phyloP scores from a whole-genome alignment of 2,329 filamentous ascomycete species.

The Exutisphaerella laricina region DNA sequence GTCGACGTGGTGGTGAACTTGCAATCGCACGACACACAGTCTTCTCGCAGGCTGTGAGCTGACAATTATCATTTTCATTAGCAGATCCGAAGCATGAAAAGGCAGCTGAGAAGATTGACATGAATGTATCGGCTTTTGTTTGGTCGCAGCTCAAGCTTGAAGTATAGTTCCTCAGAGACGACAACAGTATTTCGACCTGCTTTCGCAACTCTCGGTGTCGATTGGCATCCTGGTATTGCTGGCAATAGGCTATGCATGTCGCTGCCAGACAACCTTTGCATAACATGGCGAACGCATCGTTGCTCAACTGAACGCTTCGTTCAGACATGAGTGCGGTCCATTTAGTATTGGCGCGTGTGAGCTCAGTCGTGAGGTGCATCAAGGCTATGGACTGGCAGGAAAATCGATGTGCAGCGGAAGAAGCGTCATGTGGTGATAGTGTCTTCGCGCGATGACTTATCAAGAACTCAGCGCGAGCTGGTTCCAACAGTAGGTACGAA shows the following conservation, averaged over 20 bases:
- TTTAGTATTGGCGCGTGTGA: constrained; percentile 13
- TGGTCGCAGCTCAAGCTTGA: constrained; percentile 36
- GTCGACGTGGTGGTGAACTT: constrained; percentile 8
- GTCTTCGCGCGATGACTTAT: constrained; percentile 3
- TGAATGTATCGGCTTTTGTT: constrained; percentile 40
- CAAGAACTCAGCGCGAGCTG: constrained; percentile 3
- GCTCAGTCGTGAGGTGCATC: constrained; percentile 21
- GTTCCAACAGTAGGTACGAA: constrained; percentile 46
- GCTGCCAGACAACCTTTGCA: constrained; percentile 20
- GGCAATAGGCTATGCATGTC: constrained; percentile 29
- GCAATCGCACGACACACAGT: constrained; percentile 18
- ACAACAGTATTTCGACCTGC: constrained; percentile 24
- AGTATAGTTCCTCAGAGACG: constrained; percentile 34
- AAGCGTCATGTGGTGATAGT: neutral
- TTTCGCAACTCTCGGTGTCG: constrained; percentile 27
- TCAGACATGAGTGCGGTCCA: constrained; percentile 14
- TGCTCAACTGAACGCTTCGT: constrained; percentile 9
- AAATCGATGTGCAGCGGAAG: constrained; percentile 7
- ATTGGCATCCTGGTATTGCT: constrained; percentile 25
- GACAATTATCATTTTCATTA: neutral
- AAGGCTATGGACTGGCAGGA: constrained; percentile 22
- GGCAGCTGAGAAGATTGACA: constrained; percentile 33
- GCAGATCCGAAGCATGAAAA: constrained; percentile 13
- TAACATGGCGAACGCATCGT: constrained; percentile 22
- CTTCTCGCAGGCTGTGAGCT: constrained; percentile 15